These are phyloP conservation scores for Physcomitrium patens DNA, from an alignment of 225 moss, liverwort and hornwort genomes.

Conservation along the genomic window DNA sequence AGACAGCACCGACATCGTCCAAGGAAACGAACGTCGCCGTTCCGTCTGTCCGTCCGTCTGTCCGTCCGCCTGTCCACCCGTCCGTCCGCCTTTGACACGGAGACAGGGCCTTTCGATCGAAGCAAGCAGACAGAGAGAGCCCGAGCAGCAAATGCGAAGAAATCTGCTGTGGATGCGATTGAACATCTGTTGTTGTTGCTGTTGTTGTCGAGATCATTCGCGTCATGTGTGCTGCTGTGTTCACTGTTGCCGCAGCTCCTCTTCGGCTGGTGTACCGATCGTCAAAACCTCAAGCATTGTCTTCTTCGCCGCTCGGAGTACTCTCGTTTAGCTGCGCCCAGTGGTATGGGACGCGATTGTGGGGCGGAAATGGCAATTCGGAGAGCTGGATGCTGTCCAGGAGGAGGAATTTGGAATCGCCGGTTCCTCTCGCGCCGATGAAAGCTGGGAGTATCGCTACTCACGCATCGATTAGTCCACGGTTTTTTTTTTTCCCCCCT, in stretches of 20 bases:
- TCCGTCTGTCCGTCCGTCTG: too few relatives aligned
- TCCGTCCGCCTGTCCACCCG: too few relatives aligned
- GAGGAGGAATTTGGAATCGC: background rate
- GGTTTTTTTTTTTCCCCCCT: too few relatives aligned
- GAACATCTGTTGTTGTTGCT: too few relatives aligned
- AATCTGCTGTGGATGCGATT: too few relatives aligned
- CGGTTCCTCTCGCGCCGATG: slow-evolving; percentile 15
- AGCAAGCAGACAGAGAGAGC: too few relatives aligned
- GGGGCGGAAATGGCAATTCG: background rate
- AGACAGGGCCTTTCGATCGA: too few relatives aligned
- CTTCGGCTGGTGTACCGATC: slow-evolving; percentile 24
- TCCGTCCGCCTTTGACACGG: too few relatives aligned
- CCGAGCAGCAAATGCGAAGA: too few relatives aligned
- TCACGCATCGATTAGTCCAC: slow-evolving; percentile 26
- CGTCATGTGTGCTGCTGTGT: slow-evolving; percentile 9
- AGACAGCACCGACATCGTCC: too few relatives aligned
- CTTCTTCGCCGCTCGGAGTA: background rate
- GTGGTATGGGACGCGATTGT: background rate
- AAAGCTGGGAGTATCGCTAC: slow-evolving; percentile 33
- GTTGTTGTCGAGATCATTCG: background rate
- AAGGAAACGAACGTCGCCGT: too few relatives aligned
- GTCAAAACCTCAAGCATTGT: background rate
- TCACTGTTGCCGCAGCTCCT: slow-evolving; percentile 14
- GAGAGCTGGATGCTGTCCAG: background rate
- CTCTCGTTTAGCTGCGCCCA: background rate